Conservation (phyloP, 2,329 filamentous ascomycete species). For the Pezicula rhizophila region DNA sequence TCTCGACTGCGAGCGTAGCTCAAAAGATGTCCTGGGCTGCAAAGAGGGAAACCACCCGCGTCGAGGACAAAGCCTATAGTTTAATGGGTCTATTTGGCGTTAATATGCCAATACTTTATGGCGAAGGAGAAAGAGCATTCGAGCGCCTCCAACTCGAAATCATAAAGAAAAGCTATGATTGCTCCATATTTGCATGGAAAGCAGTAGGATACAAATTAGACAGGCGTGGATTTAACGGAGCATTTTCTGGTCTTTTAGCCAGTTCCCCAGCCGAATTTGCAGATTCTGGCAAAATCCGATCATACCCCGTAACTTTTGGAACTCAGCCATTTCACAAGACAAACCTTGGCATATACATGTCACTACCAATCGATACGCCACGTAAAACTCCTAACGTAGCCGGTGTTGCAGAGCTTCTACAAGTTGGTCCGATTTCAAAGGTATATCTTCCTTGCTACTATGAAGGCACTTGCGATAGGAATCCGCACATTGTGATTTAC, state of each 20-base stretch:
- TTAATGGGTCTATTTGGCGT: conserved; percentile 36
- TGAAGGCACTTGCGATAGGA: no score
- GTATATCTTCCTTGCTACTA: no score
- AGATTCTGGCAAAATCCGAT: not conserved
- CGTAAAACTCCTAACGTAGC: no score
- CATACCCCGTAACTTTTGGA: not conserved
- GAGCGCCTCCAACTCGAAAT: conserved; percentile 31
- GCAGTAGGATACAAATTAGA: not conserved
- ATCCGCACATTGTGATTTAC: no score
- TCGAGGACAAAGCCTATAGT: conserved; percentile 37
- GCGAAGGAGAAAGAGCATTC: conserved; percentile 25
- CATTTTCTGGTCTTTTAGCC: not conserved
- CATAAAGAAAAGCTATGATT: conserved; percentile 6
- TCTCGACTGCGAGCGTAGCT: conserved; percentile 18
- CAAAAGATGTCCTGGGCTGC: conserved; percentile 26
- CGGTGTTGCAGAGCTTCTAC: no score
- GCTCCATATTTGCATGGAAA: conserved; percentile 5
- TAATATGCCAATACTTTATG: conserved; percentile 38
- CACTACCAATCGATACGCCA: no score
- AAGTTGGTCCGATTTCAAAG: no score
- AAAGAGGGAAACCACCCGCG: conserved; percentile 25
- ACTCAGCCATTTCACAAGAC: no score
- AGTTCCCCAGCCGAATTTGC: not conserved
- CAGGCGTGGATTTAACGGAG: not conserved
- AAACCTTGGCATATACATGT: no score